Conservation (phyloP, 768 basidiomycete genomes). For the Kwoniella sp. region DNA sequence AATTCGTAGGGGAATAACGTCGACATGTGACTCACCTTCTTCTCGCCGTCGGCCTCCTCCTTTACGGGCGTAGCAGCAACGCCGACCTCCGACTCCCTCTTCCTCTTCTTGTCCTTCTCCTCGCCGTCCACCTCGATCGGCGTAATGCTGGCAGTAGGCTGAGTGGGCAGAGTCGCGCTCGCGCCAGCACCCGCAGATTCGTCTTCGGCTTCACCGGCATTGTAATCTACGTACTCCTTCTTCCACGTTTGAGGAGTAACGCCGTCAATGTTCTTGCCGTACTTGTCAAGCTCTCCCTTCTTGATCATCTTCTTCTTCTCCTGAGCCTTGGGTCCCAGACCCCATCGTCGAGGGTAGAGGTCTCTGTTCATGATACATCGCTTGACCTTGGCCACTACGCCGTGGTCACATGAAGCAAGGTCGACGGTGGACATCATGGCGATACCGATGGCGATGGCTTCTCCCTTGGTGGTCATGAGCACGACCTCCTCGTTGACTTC, state of each 20-base stretch:
- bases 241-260: slow-evolving; percentile 90
- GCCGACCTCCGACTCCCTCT: slow-evolving; percentile 39
- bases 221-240: slow-evolving; percentile 91
- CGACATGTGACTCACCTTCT: slow-evolving; percentile 48
- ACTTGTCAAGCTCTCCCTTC: slow-evolving; percentile 94
- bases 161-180: slow-evolving; percentile 21
- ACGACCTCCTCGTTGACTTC: slow-evolving; percentile 93
- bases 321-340: slow-evolving; percentile 92
- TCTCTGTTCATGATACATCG: slow-evolving; percentile 99
- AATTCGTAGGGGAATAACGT: too few relatives aligned
- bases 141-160: slow-evolving; percentile 28
- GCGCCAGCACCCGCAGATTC: neutral
- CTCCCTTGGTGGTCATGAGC: slow-evolving; percentile 98
- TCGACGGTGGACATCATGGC: slow-evolving; percentile 99
- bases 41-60: slow-evolving; percentile 33
- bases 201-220: slow-evolving; percentile 64
- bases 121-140: slow-evolving; percentile 45
- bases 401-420: slow-evolving; percentile 95
- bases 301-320: slow-evolving; percentile 99
- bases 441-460: slow-evolving; percentile 90
- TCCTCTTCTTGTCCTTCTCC: slow-evolving; percentile 59
- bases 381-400: slow-evolving; percentile 98
- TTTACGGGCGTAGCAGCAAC: slow-evolving; percentile 31
- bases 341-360: slow-evolving; percentile 97
- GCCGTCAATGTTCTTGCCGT: slow-evolving; percentile 84